Conservation (phyloP, 441 rosid species). For the Populus hybrid region DNA sequence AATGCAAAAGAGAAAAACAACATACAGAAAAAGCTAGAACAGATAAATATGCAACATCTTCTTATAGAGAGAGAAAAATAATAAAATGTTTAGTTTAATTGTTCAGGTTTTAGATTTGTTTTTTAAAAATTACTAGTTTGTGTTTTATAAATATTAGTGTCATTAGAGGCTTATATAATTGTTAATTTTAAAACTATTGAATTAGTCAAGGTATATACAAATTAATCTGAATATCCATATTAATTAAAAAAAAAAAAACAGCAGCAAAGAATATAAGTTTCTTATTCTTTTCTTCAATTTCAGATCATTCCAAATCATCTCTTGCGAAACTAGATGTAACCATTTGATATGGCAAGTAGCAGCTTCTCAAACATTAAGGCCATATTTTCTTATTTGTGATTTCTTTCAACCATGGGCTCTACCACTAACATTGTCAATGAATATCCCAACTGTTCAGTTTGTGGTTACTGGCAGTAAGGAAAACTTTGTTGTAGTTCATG, state of each 20-base stretch:
- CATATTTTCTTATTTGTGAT: constrained; percentile 35
- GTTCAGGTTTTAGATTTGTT: no score
- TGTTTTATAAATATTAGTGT: no score
- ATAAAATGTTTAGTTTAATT: no score
- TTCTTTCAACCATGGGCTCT: constrained; percentile 39
- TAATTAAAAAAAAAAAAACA: no score
- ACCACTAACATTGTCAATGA: constrained; percentile 2
- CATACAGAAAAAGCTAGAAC: background rate
- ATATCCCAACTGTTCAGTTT: constrained; percentile 28
- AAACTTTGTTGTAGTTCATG: background rate
- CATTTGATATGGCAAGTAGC: constrained; percentile 28
- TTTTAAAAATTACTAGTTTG: no score
- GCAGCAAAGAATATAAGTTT: background rate
- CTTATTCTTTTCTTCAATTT: background rate
- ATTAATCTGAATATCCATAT: accelerated
- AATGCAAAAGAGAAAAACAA: background rate
- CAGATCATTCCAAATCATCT: constrained; percentile 28
- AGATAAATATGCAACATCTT: background rate
- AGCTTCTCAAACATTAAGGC: constrained; percentile 21
- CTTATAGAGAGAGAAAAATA: no score
- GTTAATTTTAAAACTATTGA: no score
- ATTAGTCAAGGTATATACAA: accelerated
- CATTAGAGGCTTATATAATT: accelerated
- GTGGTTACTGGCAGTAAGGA: background rate
- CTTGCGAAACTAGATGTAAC: constrained; percentile 24